Percentiles rank a stretch among this genome's conserved stretches.
Evolutionary conservation across 148 eudicot genomes (phyloP).

Genomic region (Chenopodium berlandieri): DNA sequence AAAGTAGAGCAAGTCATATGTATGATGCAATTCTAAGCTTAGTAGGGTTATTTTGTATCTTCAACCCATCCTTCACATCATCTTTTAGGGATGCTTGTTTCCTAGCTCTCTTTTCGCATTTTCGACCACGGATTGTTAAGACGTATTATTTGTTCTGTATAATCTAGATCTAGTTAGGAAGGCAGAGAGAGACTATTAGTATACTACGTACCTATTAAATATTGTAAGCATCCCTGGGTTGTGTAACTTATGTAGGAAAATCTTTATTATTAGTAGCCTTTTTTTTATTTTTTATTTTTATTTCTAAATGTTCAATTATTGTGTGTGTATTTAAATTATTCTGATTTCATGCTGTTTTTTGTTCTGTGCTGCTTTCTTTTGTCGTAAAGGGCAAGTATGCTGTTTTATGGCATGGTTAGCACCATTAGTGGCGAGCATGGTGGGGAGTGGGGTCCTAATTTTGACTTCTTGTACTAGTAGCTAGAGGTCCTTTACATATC

Average conservation of each 20-base stretch:
- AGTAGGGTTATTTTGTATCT: slow-evolving; percentile 18
- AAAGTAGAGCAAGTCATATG: background rate
- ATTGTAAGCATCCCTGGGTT: slow-evolving; percentile 15
- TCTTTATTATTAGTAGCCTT: background rate
- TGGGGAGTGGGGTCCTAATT: background rate
- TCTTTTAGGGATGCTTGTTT: slow-evolving; percentile 16
- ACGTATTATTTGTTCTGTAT: slow-evolving; percentile 15
- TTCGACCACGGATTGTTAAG: background rate
- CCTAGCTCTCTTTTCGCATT: background rate
- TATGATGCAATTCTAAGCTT: slow-evolving; percentile 6
- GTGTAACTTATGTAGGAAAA: slow-evolving; percentile 15
- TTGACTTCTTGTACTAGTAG: background rate
- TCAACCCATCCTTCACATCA: background rate
- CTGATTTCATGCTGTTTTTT: background rate
- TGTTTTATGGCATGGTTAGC: background rate
- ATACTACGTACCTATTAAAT: background rate
- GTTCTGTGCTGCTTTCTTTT: background rate
- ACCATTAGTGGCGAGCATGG: background rate
- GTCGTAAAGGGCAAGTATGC: background rate
- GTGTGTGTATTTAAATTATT: background rate
- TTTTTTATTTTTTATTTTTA: background rate
- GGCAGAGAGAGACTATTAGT: slow-evolving; percentile 11
- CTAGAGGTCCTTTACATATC: background rate
- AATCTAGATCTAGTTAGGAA: slow-evolving; percentile 29
- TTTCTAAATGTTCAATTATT: background rate